These are phyloP conservation scores for Solanum aculeatissimum DNA, from an alignment of 305 asterid genomes.

Conservation along the genomic window DNA sequence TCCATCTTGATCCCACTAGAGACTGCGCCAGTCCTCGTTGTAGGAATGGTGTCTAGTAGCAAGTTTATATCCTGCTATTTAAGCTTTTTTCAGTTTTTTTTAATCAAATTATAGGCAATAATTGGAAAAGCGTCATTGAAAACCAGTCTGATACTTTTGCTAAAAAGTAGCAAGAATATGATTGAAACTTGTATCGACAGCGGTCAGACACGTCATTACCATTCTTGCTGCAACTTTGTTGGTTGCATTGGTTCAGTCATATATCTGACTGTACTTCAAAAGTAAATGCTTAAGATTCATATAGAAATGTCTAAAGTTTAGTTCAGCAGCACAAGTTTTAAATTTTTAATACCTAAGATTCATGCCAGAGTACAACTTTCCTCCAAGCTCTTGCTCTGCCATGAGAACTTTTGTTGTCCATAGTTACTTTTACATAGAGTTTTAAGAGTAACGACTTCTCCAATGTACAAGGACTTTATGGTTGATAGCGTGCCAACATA, in stretches of 20 bases:
- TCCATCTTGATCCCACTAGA: not conserved
- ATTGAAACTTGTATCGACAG: too few species aligned
- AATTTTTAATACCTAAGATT: not conserved
- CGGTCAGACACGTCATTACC: not conserved
- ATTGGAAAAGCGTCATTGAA: not conserved
- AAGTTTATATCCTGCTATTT: not conserved
- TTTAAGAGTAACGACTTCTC: not conserved
- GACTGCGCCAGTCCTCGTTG: not conserved
- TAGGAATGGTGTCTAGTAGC: not conserved
- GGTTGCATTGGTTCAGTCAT: not conserved
- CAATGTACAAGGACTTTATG: not conserved
- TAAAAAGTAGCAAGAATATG: too few species aligned
- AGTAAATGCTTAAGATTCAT: not conserved
- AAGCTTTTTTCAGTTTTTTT: not conserved
- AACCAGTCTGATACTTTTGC: too few species aligned
- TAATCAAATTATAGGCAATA: not conserved
- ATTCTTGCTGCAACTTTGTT: not conserved
- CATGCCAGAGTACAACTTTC: not conserved
- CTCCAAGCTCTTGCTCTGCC: not conserved
- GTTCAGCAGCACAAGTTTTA: not conserved
- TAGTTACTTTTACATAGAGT: not conserved
- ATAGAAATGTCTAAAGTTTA: not conserved
- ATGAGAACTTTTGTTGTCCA: not conserved
- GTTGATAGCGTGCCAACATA: not conserved
- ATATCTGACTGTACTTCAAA: not conserved